Evolutionary conservation across 371 early-diverging fungal genomes (phyloP), one percentile per base, ranked within the genome.

Genomic region (Actinomucor elegans): DNA sequence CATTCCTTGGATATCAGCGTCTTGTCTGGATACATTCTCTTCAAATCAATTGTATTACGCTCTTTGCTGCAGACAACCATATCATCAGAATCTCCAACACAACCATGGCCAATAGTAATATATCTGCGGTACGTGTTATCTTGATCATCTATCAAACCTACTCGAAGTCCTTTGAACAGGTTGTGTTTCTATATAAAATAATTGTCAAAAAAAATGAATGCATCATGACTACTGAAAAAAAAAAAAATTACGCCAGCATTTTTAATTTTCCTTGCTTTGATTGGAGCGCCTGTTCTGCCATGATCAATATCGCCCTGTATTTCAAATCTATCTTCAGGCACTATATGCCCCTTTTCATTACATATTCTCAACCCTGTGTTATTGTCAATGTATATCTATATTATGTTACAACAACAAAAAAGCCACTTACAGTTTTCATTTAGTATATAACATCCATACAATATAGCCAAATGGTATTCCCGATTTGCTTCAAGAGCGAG

Each of bases 221-320:
- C n/a, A n/a, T n/a, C n/a, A n/a, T n/a, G n/a, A n/a, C n/a, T n/a
- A n/a, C n/a, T n/a, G n/a, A n/a, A n/a, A n/a, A n/a, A n/a, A n/a
- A n/a, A n/a, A n/a, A n/a, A n/a, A n/a, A n/a, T n/a, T n/a, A n/a
- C n/a, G n/a, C n/a, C n/a, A n/a, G n/a, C n/a, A n/a, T 28, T 17
- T 27, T 31, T 49, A 14, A 46, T 50, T 6, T 33, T 44, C 40
- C 55, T 44, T 4, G 54, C 55, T 40, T 55, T 60, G 4, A 10
- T 24, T 5, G 61, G 55, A 4, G 61, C 61, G 10, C 61, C 61
- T 45, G 61, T 60, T 44, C 61, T 49, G 0, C 61, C 61, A 50
- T 45, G 28, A 0, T 29, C 29, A 6, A 7, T 27, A 28, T 60
- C 55, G 1, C 61, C 61, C 5, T 32, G 27, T 4, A 60, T 46